Conservation (phyloP, 2,329 filamentous ascomycete species). For the Stachybotrys chlorohalonatus region DNA sequence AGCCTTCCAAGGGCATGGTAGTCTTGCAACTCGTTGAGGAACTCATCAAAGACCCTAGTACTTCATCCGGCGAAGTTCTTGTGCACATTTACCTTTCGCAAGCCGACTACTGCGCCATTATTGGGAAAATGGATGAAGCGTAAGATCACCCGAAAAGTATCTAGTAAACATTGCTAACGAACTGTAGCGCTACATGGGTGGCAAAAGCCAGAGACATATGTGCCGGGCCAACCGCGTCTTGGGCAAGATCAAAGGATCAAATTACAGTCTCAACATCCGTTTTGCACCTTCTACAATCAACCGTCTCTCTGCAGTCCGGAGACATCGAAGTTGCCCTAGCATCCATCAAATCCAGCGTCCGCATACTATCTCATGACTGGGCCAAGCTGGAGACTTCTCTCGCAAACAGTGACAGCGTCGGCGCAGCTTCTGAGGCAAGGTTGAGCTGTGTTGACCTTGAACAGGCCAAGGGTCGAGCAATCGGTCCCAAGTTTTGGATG, state of each 20-base stretch:
- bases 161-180: neutral
- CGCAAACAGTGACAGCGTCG: slow-evolving; percentile 3
- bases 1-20: slow-evolving; percentile 38
- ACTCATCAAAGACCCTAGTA: slow-evolving; percentile 29
- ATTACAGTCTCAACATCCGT: slow-evolving; percentile 20
- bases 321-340: slow-evolving; percentile 48
- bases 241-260: slow-evolving; percentile 24
- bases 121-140: slow-evolving; percentile 57
- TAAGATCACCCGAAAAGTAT: slow-evolving; percentile 15
- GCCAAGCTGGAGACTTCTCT: slow-evolving; percentile 34
- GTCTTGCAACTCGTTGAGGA: slow-evolving; percentile 49
- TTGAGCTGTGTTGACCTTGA: slow-evolving; percentile 15
- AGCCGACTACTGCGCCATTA: slow-evolving; percentile 64
- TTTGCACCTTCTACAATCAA: slow-evolving; percentile 49
- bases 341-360: slow-evolving; percentile 48
- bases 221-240: slow-evolving; percentile 16
- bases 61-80: slow-evolving; percentile 27
- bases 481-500: slow-evolving; percentile 63
- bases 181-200: slow-evolving; percentile 19
- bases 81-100: slow-evolving; percentile 58
- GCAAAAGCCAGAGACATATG: slow-evolving; percentile 30
- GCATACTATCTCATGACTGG: slow-evolving; percentile 48
- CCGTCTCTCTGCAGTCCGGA: slow-evolving; percentile 54
- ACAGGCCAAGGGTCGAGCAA: slow-evolving; percentile 10
- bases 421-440: slow-evolving; percentile 19